These are phyloP conservation scores for Basidiobolus meristosporus DNA, from an alignment of 371 early-diverging fungal species.

Conservation along the genomic window DNA sequence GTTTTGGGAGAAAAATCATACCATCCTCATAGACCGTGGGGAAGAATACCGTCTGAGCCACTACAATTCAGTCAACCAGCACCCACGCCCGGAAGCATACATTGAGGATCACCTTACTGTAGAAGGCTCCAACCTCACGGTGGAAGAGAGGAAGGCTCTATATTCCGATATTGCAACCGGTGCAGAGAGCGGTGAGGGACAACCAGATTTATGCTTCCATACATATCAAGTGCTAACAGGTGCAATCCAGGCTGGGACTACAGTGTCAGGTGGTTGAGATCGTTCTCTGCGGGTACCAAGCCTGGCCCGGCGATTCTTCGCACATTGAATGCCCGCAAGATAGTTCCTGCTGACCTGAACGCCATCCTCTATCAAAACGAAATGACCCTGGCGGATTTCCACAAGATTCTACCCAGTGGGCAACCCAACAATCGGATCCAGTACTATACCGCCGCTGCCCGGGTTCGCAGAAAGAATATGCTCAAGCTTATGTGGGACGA, in stretches of 20 bases:
- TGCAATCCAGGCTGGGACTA: background rate
- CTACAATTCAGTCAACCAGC: slow-evolving; percentile 25
- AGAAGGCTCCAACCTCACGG: slow-evolving; percentile 11
- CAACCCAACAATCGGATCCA: slow-evolving; percentile 2
- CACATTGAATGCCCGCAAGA: slow-evolving; percentile 28
- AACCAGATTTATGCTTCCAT: slow-evolving; percentile 49
- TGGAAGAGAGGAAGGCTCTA: slow-evolving; percentile 9
- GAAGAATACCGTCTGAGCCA: slow-evolving; percentile 18
- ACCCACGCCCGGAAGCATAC: slow-evolving; percentile 69
- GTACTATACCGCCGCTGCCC: slow-evolving; percentile 7
- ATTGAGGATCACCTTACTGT: slow-evolving; percentile 41
- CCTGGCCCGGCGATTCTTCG: slow-evolving; percentile 12
- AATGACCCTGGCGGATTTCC: slow-evolving; percentile 26
- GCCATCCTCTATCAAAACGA: slow-evolving; percentile 59
- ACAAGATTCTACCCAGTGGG: slow-evolving; percentile 8
- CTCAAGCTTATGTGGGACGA: slow-evolving; percentile 15
- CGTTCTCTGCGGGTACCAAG: background rate
- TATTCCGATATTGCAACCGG: slow-evolving; percentile 58
- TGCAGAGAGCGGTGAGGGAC: slow-evolving; percentile 88
- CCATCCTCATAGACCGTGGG: slow-evolving; percentile 2
- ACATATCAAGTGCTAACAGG: slow-evolving; percentile 17
- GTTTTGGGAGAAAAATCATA: slow-evolving; percentile 40
- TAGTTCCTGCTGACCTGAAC: slow-evolving; percentile 78
- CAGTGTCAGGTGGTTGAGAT: background rate
- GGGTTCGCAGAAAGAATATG: slow-evolving; percentile 10